Evolutionary conservation across 345 rosid genomes (phyloP).

Genomic region (Gynandropsis gynandra): DNA sequence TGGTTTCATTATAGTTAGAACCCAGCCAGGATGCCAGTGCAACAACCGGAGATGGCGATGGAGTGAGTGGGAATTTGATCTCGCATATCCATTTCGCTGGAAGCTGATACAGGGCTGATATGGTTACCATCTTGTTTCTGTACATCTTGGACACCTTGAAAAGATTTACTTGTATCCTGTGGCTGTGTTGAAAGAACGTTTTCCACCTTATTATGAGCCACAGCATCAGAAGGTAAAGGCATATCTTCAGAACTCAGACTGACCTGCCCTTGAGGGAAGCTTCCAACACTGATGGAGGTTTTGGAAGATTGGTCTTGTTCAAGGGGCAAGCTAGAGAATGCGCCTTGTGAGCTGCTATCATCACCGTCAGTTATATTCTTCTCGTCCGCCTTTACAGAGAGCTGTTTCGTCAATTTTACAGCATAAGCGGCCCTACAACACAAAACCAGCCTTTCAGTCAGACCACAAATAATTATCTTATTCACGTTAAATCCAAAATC

Average conservation of each 20-base stretch:
- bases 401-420: conserved; percentile 74
- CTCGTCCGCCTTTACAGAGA: conserved; percentile 68
- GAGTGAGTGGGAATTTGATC: conserved; percentile 43
- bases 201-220: conserved; percentile 43
- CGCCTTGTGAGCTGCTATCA: conserved; percentile 73
- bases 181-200: conserved; percentile 31
- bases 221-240: conserved; percentile 34
- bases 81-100: conserved; percentile 42
- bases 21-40: conserved; percentile 84
- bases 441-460: conserved; percentile 15
- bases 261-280: conserved; percentile 81
- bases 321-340: conserved; percentile 75
- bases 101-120: conserved; percentile 45
- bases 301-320: conserved; percentile 76
- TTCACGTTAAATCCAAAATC: conserved; percentile 13
- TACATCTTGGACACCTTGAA: conserved; percentile 39
- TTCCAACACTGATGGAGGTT: conserved; percentile 79
- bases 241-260: conserved; percentile 84
- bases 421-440: conserved; percentile 80
- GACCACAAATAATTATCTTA: conserved; percentile 10
- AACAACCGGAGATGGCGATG: conserved; percentile 64
- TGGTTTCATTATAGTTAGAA: conserved; percentile 48
- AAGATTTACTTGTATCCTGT: conserved; percentile 44
- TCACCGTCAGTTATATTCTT: conserved; percentile 72
- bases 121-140: conserved; percentile 38